Conservation (phyloP, 2,329 filamentous ascomycete species). For the Magnaporthiopsis rhizophila region DNA sequence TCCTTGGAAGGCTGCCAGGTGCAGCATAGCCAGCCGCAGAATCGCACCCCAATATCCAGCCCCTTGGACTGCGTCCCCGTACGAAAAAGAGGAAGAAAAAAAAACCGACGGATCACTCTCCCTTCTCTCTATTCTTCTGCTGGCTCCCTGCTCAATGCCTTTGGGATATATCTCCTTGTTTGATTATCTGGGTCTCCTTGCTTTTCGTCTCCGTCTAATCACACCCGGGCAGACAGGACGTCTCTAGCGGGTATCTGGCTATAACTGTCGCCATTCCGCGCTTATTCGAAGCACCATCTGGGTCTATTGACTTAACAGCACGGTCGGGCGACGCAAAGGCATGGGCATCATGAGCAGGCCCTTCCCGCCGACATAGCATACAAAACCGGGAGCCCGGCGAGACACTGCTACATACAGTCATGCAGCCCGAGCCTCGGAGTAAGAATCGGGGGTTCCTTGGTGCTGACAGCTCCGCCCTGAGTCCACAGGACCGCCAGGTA, state of each 20-base stretch:
- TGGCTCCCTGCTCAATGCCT: background rate
- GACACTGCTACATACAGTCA: constrained; percentile 7
- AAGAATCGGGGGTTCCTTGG: constrained; percentile 44
- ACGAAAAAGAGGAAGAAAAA: background rate
- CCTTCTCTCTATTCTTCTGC: background rate
- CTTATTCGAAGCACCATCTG: too few relatives aligned
- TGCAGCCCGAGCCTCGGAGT: constrained; percentile 25
- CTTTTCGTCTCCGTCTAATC: too few relatives aligned
- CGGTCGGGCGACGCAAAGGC: too few relatives aligned
- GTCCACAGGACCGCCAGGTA: constrained; percentile 41
- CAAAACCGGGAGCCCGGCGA: background rate
- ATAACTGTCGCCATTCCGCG: too few relatives aligned
- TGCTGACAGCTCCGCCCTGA: constrained; percentile 40
- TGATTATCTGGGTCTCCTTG: background rate
- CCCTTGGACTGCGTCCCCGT: background rate
- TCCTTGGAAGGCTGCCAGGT: too few relatives aligned
- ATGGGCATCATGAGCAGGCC: background rate
- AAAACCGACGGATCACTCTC: background rate
- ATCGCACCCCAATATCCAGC: background rate
- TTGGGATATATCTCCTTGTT: background rate
- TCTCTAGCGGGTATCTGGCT: too few relatives aligned
- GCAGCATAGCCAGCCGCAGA: background rate
- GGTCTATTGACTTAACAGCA: too few relatives aligned
- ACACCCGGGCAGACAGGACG: too few relatives aligned
- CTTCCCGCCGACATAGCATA: background rate